Conservation (phyloP, 768 basidiomycete genomes). For the Pleurotus tuber-regium region DNA sequence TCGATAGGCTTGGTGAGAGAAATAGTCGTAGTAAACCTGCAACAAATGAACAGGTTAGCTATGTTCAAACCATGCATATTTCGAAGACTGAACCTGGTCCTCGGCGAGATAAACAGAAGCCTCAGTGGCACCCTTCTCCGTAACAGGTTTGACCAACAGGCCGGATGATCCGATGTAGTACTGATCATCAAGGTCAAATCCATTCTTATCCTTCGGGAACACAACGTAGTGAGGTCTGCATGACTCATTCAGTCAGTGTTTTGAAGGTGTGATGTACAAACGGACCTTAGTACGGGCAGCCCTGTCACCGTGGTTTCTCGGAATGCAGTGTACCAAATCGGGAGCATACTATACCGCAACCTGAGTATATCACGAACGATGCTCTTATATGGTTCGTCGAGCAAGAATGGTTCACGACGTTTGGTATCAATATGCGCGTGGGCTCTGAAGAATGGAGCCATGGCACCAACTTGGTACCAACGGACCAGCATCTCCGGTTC, state of each 20-base stretch:
- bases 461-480: constrained; percentile 96
- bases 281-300: constrained; percentile 78
- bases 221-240: constrained; percentile 90
- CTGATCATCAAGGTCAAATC: constrained; percentile 92
- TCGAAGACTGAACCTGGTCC: constrained; percentile 52
- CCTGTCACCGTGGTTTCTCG: constrained; percentile 81
- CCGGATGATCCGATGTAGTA: constrained; percentile 89
- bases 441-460: constrained; percentile 97
- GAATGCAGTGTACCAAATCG: constrained; percentile 98
- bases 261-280: background rate
- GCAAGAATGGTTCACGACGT: constrained; percentile 91
- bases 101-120: constrained; percentile 83
- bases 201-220: constrained; percentile 85
- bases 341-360: constrained; percentile 82
- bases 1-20: constrained; percentile 65
- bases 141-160: constrained; percentile 89
- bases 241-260: background rate
- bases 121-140: constrained; percentile 65
- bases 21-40: constrained; percentile 95
- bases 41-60: background rate
- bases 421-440: constrained; percentile 99
- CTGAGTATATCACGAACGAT: constrained; percentile 77
- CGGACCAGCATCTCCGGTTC: constrained; percentile 91
- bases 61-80: background rate
- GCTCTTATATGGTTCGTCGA: constrained; percentile 85